phyloP scores from a whole-genome alignment of 2,329 filamentous ascomycete genomes.

The Pezicula rhizophila region DNA sequence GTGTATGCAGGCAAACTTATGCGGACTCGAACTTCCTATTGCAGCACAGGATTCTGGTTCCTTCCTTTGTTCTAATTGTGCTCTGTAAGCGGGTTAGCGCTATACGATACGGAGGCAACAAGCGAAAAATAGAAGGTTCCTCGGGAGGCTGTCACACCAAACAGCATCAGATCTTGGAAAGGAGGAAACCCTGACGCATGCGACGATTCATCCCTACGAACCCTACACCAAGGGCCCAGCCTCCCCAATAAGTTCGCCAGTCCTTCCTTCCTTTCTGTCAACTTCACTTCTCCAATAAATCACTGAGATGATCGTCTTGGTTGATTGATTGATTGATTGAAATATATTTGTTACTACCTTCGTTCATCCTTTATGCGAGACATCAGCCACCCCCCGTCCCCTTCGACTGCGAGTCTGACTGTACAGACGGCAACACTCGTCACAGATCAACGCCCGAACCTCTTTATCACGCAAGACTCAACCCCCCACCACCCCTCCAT shows the following conservation, averaged over 20 bases:
- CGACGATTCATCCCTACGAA: neutral
- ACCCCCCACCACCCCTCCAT: neutral
- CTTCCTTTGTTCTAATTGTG: slow-evolving; percentile 7
- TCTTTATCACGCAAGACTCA: slow-evolving; percentile 1
- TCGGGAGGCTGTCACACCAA: neutral
- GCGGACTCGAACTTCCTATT: neutral
- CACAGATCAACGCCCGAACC: neutral
- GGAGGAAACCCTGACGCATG: neutral
- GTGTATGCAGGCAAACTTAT: neutral
- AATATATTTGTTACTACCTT: neutral
- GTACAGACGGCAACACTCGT: no score
- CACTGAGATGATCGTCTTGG: neutral
- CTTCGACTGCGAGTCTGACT: slow-evolving; percentile 1
- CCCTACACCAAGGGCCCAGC: slow-evolving; percentile 7
- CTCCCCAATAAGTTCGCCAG: slow-evolving; percentile 10
- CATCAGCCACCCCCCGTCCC: slow-evolving; percentile 1
- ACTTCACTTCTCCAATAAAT: neutral
- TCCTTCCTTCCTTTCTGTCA: slow-evolving; percentile 7
- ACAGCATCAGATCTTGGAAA: slow-evolving; percentile 4
- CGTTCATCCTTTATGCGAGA: slow-evolving; percentile 3
- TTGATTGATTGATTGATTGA: no score
- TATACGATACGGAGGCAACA: neutral
- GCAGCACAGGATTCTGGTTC: slow-evolving; percentile 6
- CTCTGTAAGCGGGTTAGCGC: slow-evolving; percentile 2
- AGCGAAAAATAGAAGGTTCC: neutral